Evolutionary conservation across 768 basidiomycete species (phyloP).

Genomic region (Gelatoporia subvermispora): DNA sequence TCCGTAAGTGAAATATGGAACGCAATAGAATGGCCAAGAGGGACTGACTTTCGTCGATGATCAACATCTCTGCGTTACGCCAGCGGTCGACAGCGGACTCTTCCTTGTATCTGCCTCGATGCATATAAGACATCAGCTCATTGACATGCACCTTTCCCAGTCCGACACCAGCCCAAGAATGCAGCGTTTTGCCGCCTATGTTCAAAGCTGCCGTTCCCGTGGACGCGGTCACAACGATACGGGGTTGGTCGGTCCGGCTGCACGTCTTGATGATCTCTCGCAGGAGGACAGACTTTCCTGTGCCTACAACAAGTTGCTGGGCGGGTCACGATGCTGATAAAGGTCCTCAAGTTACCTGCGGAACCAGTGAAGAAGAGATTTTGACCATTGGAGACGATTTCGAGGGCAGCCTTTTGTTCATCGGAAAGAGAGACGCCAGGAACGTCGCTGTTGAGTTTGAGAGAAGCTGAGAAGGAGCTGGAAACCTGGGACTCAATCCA

Average conservation of each 20-base stretch:
- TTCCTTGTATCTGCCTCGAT: conserved; percentile 83
- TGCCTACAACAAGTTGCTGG: conserved; percentile 35
- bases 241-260: conserved; percentile 27
- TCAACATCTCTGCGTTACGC: conserved; percentile 77
- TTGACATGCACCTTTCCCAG: conserved; percentile 57
- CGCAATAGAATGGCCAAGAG: too few species aligned
- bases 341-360: conserved; percentile 49
- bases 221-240: conserved; percentile 71
- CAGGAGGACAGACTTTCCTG: conserved; percentile 80
- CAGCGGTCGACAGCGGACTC: conserved; percentile 57
- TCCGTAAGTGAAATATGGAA: too few species aligned
- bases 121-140: conserved; percentile 50
- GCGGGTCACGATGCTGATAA: not conserved
- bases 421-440: conserved; percentile 36
- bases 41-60: conserved; percentile 75
- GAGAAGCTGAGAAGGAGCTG: too few species aligned
- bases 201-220: conserved; percentile 79
- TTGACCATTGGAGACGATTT: conserved; percentile 49
- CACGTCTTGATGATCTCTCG: conserved; percentile 61
- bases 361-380: conserved; percentile 86
- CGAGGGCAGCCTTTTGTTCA: conserved; percentile 46
- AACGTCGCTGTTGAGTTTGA: too few species aligned
- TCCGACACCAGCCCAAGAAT: conserved; percentile 81
- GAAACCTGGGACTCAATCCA: too few species aligned
- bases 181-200: conserved; percentile 83